Conservation (phyloP, 495 filamentous ascomycete genomes). For the Annulohypoxylon maeteangense region DNA sequence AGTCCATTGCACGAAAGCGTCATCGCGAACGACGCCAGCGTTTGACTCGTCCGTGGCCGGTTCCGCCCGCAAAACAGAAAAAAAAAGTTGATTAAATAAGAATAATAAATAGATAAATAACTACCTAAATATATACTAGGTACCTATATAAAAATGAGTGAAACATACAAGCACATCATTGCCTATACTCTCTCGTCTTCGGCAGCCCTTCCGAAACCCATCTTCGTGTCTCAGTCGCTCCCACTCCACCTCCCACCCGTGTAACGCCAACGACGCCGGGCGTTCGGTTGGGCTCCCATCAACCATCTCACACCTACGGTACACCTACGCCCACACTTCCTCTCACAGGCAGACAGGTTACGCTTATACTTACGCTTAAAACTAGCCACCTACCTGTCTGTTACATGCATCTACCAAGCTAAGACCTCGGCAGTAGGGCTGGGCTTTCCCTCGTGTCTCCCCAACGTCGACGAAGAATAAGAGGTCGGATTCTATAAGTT, state of each 20-base stretch:
- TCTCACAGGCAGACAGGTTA: neutral
- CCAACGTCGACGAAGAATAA: neutral
- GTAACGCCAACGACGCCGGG: constrained; percentile 22
- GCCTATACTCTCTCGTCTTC: constrained; percentile 12
- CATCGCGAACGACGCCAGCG: neutral
- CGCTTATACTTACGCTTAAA: neutral
- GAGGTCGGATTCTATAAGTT: too few species aligned
- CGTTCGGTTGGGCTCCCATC: constrained; percentile 17
- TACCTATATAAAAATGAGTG: neutral
- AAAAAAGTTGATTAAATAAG: neutral
- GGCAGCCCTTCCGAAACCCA: constrained; percentile 27
- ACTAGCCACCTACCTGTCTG: neutral
- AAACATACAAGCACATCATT: neutral
- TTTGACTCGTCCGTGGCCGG: constrained; percentile 9
- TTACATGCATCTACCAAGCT: neutral
- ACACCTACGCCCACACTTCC: neutral
- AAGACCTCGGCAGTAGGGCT: constrained; percentile 23
- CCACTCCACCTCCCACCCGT: neutral
- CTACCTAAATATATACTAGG: neutral
- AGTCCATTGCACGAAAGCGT: neutral
- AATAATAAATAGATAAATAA: neutral
- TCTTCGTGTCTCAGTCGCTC: constrained; percentile 8
- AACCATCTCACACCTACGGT: neutral
- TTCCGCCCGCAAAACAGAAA: constrained; percentile 12
- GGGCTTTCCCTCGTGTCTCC: neutral